Evolutionary conservation across 352 stramenopile genomes (phyloP).

Genomic region (Phytophthora sp.): DNA sequence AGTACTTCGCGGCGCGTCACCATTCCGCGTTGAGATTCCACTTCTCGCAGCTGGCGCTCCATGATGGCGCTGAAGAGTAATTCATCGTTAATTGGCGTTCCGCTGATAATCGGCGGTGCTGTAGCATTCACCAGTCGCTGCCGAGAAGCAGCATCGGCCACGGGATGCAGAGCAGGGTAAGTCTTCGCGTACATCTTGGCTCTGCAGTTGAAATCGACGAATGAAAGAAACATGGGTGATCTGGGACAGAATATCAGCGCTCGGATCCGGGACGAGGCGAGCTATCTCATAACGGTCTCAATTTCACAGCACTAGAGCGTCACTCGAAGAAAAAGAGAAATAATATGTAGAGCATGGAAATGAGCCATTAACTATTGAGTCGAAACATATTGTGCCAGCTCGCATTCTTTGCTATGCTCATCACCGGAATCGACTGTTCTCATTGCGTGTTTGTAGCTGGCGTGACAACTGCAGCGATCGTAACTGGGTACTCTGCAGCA

Average conservation of each 20-base stretch:
- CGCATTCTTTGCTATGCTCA: no score
- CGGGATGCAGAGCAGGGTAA: slow-evolving; percentile 14
- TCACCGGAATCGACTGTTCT: no score
- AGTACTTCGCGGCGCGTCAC: slow-evolving; percentile 16
- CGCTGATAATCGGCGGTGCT: slow-evolving; percentile 11
- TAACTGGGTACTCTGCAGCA: slow-evolving; percentile 1
- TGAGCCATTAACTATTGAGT: no score
- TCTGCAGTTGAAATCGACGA: neutral
- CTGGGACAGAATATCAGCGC: no score
- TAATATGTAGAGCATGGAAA: no score
- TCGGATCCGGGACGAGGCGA: no score
- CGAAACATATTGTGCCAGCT: no score
- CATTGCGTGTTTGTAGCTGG: neutral
- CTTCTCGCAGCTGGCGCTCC: slow-evolving; percentile 18
- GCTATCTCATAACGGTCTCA: no score
- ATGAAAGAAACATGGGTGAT: no score
- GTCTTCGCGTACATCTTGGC: slow-evolving; percentile 27
- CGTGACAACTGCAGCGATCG: slow-evolving; percentile 1
- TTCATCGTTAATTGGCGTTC: slow-evolving; percentile 8
- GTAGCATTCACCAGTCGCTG: slow-evolving; percentile 12
- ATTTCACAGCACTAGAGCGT: no score
- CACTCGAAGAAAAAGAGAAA: no score
- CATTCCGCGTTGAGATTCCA: slow-evolving; percentile 19
- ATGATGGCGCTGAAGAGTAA: slow-evolving; percentile 17
- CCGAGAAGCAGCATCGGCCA: slow-evolving; percentile 11